Base-by-base conservation (phyloP, 768 basidiomycete genomes). In the Hebeloma cylindrosporum region DNA sequence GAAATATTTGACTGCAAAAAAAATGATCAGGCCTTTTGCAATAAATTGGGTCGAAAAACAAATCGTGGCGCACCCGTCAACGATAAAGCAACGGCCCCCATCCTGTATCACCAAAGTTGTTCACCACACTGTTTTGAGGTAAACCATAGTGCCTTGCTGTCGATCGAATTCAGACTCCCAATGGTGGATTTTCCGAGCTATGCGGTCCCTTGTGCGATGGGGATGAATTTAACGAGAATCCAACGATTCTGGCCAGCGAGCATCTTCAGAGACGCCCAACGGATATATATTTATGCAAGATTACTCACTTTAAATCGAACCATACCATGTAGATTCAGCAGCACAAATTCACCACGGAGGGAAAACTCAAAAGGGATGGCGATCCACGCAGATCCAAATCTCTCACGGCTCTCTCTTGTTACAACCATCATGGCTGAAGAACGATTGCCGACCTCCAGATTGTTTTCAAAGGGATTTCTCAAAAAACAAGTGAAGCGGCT, bases 1-100 rank as follows among this genome's bases (percentile, higher is more conserved):
- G 53, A 83, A 89, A 56, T 94, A 94, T 62, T 93, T 91, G 44
- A 94, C 93, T 93, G 54, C n/a, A n/a, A n/a, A n/a, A n/a, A 13
- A 28, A 32, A 34, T n/a, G n/a, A n/a, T n/a, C 16, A 33, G 1
- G 11, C 18, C 10, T 22, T 25, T 27, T 32, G 16, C 11, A 20
- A 44, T 16, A 14, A 10, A 14, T 14, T 13, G 6, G 32, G 35
- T 9, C 5, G 10, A 6, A 23, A 2, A 3, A 13, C 11, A 18
- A 13, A 17, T 17, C 13, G 2, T 4, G 66, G 77, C n/a, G 31
- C 46, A 88, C 91, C 83, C 16, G 73, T 81, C 46, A 94, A 66
- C 3, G 84, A 85, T 26, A 77, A 61, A 0, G 79, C 85, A 2
- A 93, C 79, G 7, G 84, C 77, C 91, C 91, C 91, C 90, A 93